Evolutionary conservation across 306 rosid genomes (phyloP).

Genomic region (Cajanus cajan): DNA sequence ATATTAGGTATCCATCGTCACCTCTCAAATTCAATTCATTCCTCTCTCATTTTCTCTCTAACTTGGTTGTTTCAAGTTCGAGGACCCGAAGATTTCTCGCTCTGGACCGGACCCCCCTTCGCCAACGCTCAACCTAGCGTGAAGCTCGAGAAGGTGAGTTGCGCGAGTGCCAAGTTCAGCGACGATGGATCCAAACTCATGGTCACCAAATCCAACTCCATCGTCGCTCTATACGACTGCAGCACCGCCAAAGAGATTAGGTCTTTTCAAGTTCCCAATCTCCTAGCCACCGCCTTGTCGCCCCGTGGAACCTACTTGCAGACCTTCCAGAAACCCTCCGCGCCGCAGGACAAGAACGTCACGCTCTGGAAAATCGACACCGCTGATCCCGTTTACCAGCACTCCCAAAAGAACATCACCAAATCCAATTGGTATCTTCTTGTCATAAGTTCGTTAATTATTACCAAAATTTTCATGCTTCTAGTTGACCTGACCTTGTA

Average conservation of each 20-base stretch:
- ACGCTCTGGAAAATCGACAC: slow-evolving; percentile 61
- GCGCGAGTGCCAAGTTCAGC: slow-evolving; percentile 61
- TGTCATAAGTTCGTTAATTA: neutral
- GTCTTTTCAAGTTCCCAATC: slow-evolving; percentile 64
- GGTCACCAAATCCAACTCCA: slow-evolving; percentile 61
- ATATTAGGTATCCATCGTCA: slow-evolving; percentile 60
- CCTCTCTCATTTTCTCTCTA: neutral
- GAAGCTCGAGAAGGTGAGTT: slow-evolving; percentile 64
- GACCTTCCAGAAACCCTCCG: slow-evolving; percentile 67
- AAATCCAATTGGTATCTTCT: slow-evolving; percentile 60
- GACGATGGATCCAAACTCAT: slow-evolving; percentile 73
- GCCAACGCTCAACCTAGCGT: slow-evolving; percentile 51
- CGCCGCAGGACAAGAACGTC: slow-evolving; percentile 77
- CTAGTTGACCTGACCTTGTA: neutral
- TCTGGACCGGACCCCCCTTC: slow-evolving; percentile 91
- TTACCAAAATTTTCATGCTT: neutral
- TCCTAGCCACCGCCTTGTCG: slow-evolving; percentile 61
- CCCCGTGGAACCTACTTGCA: slow-evolving; percentile 75
- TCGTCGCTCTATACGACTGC: slow-evolving; percentile 55
- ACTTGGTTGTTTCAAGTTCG: slow-evolving; percentile 43
- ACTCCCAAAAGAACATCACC: slow-evolving; percentile 70
- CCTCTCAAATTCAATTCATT: neutral
- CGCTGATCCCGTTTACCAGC: slow-evolving; percentile 63
- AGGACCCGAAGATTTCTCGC: slow-evolving; percentile 62
- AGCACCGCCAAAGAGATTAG: slow-evolving; percentile 53